These are phyloP conservation scores for Alternaria longipes DNA, from an alignment of 2,329 filamentous ascomycete genomes.

Conservation along the genomic window DNA sequence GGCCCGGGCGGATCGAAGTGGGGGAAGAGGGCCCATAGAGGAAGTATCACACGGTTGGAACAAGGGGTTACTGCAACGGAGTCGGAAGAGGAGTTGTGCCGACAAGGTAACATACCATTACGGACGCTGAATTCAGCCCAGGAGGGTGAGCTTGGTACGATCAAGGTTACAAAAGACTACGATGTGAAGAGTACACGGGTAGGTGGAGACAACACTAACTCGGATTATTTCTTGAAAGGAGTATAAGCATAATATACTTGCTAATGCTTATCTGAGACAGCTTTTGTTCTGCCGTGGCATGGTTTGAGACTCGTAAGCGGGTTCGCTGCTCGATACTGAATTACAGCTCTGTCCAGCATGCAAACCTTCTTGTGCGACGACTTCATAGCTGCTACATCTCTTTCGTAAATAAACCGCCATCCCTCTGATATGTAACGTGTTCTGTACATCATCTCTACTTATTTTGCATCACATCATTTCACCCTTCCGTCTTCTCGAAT, in stretches of 20 bases:
- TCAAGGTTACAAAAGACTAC: constrained; percentile 2
- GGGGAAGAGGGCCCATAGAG: not conserved
- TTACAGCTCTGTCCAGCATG: too few relatives aligned
- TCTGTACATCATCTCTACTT: not conserved
- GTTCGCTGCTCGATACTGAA: not conserved
- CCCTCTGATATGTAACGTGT: not conserved
- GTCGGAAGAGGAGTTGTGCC: constrained; percentile 4
- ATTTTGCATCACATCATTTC: too few relatives aligned
- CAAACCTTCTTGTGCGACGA: too few relatives aligned
- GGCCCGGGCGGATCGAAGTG: not conserved
- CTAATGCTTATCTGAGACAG: not conserved
- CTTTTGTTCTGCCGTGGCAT: not conserved
- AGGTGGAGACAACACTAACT: not conserved
- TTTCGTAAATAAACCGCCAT: too few relatives aligned
- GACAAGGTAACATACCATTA: not conserved
- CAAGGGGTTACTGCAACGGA: constrained; percentile 1
- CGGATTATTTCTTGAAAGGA: not conserved
- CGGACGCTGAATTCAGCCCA: not conserved
- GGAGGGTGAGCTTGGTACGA: not conserved
- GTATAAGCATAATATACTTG: not conserved
- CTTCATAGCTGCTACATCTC: too few relatives aligned
- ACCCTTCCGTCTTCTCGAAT: not conserved
- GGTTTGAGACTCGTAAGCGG: not conserved
- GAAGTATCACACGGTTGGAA: constrained; percentile 3
- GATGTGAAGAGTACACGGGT: not conserved